Base-by-base conservation (phyloP, 306 rosid genomes). In the Ochetophila trinervis region DNA sequence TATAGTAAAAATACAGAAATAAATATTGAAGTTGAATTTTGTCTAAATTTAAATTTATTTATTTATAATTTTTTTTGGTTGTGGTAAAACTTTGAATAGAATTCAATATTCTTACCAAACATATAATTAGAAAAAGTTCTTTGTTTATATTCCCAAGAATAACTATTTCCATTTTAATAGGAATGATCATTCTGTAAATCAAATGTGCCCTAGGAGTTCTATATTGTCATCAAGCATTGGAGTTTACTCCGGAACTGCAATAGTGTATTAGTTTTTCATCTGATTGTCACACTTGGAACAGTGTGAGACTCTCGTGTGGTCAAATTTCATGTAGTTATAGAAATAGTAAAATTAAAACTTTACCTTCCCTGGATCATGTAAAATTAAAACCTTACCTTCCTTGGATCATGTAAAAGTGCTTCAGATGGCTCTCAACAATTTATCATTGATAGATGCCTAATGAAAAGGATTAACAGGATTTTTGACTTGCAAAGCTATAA, bases 231-330 rank as follows among this genome's bases (percentile, higher is more conserved):
- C 62, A 22, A 78, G 76, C 62, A 21, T 57, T 57, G 71, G 73
- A 59, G 44, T 20, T 66, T 15, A 52, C 53, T 80, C 49, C 61
- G 53, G 47, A 58, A 69, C 62, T 27, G 58, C 68, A 49, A 67
- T 56, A 62, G 40, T 67, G 68, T 60, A 63, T 35, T n/a, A 59
- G 51, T 20, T 47, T 40, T 19, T 8, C 21, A 42, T 37, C 51
- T 61, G 52, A 63, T 57, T 71, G 55, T 68, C 57, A 53, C 63
- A 47, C 71, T 35, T 68, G 56, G 53, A 34, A 60, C 67, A 36
- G 57, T 56, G 55, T 67, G 34, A 78, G 68, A 69, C 67, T 44
- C 54, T 75, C 44, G 52, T 57, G 57, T 69, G 63, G 53, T 67
- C 27, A 67, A 34, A 13, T 60, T 40, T 22, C 57, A 32, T 63